Base-by-base conservation (phyloP, 176 grass and related monocot species). In the Rhipidocladum racemiflorum region DNA sequence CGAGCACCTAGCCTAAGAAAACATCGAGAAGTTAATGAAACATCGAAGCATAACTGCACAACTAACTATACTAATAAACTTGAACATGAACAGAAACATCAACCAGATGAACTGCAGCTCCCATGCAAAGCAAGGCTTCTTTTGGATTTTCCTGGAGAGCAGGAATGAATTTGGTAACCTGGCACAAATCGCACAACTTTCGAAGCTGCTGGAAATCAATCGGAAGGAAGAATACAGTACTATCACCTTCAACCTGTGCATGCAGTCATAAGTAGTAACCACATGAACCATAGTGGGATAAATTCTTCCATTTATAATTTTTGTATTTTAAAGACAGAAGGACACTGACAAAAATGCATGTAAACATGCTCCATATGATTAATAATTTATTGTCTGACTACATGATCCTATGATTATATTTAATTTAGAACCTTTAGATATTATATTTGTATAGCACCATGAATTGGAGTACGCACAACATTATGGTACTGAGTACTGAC, bases 101-200 rank as follows among this genome's bases (percentile, higher is more conserved):
- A 67, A 98, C 95, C 90, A 95, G 51, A 85, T 98, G 90, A 67
- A 83, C 88, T 74, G 95, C 95, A 88, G 72, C 86, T 87, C 90
- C 92, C 84, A 98, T 77, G 85, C 90, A 98, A 66, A 91, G 78
- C 49, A 98, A 85, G 51, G 82, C 81, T 83, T 94, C 86, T 88
- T 91, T 93, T 38, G 95, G 90, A 34, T 76, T 74, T 80, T 88
- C 49, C 60, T 84, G 43, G 72, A 98, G 88, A 82, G 61, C 36
- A 55, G 39, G 38, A 66, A 76, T 80, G 42, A 88, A 28, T 51
- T 97, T 68, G 39, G 82, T 65, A 82, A 84, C 68, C 51, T 4
- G 9, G 2, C 84, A 88, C 40, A 78, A 67, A 15, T 86, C 21
- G 2, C 86, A 88, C 48, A 82, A 68, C 25, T 86, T 85, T n/a